Evolutionary conservation across 2,329 filamentous ascomycete species (phyloP).

Genomic region (Nakataea oryzae): DNA sequence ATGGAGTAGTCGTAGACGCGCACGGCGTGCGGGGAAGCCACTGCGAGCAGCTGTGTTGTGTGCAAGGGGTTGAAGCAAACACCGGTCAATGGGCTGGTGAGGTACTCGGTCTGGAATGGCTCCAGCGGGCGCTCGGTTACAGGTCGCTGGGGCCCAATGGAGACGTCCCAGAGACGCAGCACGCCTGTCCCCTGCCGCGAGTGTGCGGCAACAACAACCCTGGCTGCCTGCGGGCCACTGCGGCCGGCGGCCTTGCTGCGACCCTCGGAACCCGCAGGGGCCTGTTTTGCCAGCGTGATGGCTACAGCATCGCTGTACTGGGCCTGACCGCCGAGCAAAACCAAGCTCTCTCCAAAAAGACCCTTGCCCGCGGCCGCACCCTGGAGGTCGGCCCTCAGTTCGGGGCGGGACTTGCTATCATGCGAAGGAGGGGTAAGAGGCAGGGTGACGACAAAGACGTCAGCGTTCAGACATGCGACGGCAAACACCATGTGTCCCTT

Average conservation of each 20-base stretch:
- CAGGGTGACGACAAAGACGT: slow-evolving; percentile 46
- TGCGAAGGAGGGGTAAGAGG: slow-evolving; percentile 52
- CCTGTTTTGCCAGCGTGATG: slow-evolving; percentile 25
- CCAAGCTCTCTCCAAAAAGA: slow-evolving; percentile 52
- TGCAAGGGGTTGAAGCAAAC: slow-evolving; percentile 53
- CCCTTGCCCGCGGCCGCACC: slow-evolving; percentile 47
- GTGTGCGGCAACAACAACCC: slow-evolving; percentile 49
- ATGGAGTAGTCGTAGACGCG: slow-evolving; percentile 52
- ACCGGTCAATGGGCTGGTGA: slow-evolving; percentile 41
- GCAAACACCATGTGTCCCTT: slow-evolving; percentile 51
- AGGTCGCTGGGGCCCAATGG: slow-evolving; percentile 30
- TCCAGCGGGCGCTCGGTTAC: slow-evolving; percentile 23
- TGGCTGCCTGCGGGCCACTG: slow-evolving; percentile 17
- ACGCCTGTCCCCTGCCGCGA: slow-evolving; percentile 48
- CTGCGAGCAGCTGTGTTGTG: slow-evolving; percentile 45
- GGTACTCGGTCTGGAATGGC: slow-evolving; percentile 51
- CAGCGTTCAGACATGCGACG: slow-evolving; percentile 46
- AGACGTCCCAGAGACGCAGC: slow-evolving; percentile 47
- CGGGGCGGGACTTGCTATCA: slow-evolving; percentile 43
- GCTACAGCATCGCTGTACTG: slow-evolving; percentile 44
- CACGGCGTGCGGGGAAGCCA: slow-evolving; percentile 43
- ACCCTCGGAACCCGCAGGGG: slow-evolving; percentile 7
- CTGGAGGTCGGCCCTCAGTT: slow-evolving; percentile 39
- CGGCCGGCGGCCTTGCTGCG: slow-evolving; percentile 20
- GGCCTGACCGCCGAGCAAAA: slow-evolving; percentile 41